Percentiles rank a stretch among this genome's conserved stretches.
Evolutionary conservation across 352 stramenopile genomes (phyloP).

Genomic region (Pythium sukuiense): DNA sequence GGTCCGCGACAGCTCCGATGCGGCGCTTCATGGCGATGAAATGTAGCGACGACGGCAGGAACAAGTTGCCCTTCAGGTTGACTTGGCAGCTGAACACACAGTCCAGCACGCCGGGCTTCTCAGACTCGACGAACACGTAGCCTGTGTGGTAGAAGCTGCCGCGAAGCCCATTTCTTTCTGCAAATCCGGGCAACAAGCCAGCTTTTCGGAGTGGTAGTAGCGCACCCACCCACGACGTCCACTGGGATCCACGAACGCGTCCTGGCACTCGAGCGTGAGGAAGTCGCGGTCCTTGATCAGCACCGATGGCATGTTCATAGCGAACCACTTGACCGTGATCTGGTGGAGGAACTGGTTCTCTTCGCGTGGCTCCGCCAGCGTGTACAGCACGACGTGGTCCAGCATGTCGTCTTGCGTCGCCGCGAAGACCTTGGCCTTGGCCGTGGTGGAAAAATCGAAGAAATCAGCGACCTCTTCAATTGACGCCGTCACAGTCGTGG

Average conservation of each 20-base stretch:
- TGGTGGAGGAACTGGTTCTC: conserved; percentile 50
- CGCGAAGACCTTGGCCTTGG: conserved; percentile 52
- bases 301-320: conserved; percentile 49
- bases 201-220: conserved; percentile 67
- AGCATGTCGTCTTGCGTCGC: conserved; percentile 43
- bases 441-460: conserved; percentile 58
- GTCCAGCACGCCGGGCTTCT: conserved; percentile 55
- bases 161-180: conserved; percentile 41
- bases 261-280: conserved; percentile 74
- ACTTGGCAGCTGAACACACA: conserved; percentile 64
- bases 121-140: conserved; percentile 72
- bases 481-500: conserved; percentile 57
- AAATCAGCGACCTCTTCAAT: conserved; percentile 65
- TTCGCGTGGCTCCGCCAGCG: conserved; percentile 38
- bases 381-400: conserved; percentile 65
- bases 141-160: conserved; percentile 72
- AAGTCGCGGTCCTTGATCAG: conserved; percentile 74
- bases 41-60: conserved; percentile 43
- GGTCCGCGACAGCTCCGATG: conserved; percentile 42
- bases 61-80: conserved; percentile 61
- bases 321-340: conserved; percentile 71
- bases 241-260: conserved; percentile 63
- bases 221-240: conserved; percentile 67
- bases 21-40: conserved; percentile 58
- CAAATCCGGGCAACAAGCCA: conserved; percentile 61